Base-by-base conservation (phyloP, 108 stramenopile species). In the Nitzschia putrida region DNA sequence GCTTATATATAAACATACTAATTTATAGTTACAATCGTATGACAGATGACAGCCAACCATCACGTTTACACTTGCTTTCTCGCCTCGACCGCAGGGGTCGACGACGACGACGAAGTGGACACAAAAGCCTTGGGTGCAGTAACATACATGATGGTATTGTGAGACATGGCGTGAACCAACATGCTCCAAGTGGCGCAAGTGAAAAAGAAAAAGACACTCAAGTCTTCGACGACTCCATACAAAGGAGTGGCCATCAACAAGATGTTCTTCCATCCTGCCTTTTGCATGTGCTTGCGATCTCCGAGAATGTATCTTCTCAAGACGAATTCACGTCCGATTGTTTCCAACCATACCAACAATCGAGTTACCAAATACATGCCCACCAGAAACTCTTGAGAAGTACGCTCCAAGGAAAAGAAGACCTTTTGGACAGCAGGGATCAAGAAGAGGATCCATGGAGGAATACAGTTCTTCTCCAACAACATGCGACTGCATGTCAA, bases 141-240 rank as follows among this genome's bases (percentile, higher is more conserved):
- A 1, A 66, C 66, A 34, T 66, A 66, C 29, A 53, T 12, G 21
- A 66, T 53, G 9, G 66, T 66, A 21, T 53, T 40, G 52, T 53
- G 52, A 38, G 26, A 38, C 18, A 49, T 14, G 52, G 66, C 66
- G 29, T 53, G 50, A 8, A 12, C 8, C 52, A 66, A 38, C 66
- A 66, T 66, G 5, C 52, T 66, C 66, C 66, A 66, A 13, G 66
- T 66, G 4, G 66, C 66, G 53, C 23, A 66, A 52, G 66, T 66
- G 29, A 53, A 52, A 53, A 66, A 66, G 66, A 66, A 18, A 25
- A 34, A 44, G 24, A 52, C n/a, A 11, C 26, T n/a, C 12, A 66
- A 13, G 14, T 66, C 38, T 50, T 53, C 66, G 1, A 66, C 37
- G 3, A 66, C 6, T n/a, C 29, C 25, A 13, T 38, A 66, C 34